Evolutionary conservation across 2,329 filamentous ascomycete species (phyloP).

Genomic region (Dichotomopilus funicola): DNA sequence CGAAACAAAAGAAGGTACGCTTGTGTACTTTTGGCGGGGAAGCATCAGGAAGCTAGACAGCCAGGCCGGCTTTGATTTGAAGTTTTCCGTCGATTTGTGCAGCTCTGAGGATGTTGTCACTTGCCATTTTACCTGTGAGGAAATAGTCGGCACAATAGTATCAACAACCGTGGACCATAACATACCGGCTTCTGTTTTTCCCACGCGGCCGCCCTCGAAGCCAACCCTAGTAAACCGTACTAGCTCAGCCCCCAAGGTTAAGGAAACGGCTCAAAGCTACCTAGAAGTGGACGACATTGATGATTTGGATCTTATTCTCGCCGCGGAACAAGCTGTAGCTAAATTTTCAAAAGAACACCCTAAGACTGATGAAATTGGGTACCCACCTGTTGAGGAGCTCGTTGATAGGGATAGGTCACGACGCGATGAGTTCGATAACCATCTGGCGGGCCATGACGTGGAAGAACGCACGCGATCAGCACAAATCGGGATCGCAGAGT

Average conservation of each 20-base stretch:
- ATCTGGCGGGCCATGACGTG: neutral
- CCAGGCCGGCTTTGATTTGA: conserved; percentile 49
- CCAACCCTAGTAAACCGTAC: too few relatives aligned
- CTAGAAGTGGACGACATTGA: conserved; percentile 31
- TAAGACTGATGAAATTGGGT: conserved; percentile 22
- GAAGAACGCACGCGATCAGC: conserved; percentile 1
- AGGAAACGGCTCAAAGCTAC: conserved; percentile 3
- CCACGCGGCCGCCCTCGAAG: neutral
- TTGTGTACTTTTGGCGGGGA: conserved; percentile 61
- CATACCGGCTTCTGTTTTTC: conserved; percentile 18
- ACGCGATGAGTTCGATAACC: neutral
- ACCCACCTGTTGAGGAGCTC: conserved; percentile 47
- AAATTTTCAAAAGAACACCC: neutral
- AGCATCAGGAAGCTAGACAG: conserved; percentile 60
- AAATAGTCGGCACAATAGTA: conserved; percentile 60
- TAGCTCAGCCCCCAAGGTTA: neutral
- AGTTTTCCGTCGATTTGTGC: conserved; percentile 51
- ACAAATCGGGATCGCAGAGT: neutral
- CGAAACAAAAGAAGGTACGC: conserved; percentile 60
- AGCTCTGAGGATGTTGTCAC: conserved; percentile 51
- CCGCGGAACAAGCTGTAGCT: conserved; percentile 20
- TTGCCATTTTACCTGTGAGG: conserved; percentile 75
- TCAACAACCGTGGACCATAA: conserved; percentile 22
- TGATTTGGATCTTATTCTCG: conserved; percentile 38
- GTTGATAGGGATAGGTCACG: conserved; percentile 23